phyloP scores from a whole-genome alignment of 2,329 filamentous ascomycete species.

The Epicoccum sorghinum region DNA sequence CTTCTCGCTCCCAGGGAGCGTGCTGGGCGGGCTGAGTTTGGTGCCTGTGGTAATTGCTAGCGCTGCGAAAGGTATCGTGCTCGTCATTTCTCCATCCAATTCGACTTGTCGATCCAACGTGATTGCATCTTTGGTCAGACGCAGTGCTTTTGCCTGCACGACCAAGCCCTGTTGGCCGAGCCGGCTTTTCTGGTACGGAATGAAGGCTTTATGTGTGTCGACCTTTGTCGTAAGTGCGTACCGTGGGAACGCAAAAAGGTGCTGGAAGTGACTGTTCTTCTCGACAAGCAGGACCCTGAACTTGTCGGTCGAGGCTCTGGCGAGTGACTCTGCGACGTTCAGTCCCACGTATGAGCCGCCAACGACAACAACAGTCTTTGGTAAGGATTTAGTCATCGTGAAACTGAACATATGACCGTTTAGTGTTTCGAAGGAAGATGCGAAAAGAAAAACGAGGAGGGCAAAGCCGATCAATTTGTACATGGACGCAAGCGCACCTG shows the following conservation, averaged over 20 bases:
- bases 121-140: conserved; percentile 49
- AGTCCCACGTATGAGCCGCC: conserved; percentile 19
- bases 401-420: conserved; percentile 4
- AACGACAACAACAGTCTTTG: conserved; percentile 15
- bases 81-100: conserved; percentile 50
- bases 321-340: conserved; percentile 14
- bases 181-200: conserved; percentile 59
- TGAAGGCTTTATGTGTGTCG: conserved; percentile 65
- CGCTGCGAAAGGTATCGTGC: conserved; percentile 54
- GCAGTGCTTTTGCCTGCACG: conserved; percentile 51
- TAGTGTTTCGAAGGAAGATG: neutral
- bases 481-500: conserved; percentile 2
- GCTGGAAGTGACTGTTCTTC: conserved; percentile 66
- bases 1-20: conserved; percentile 10
- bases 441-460: neutral
- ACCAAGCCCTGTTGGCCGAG: conserved; percentile 9
- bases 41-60: conserved; percentile 65
- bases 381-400: conserved; percentile 1
- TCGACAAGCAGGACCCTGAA: conserved; percentile 64
- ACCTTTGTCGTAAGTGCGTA: conserved; percentile 60
- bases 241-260: conserved; percentile 65
- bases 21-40: conserved; percentile 29
- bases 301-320: conserved; percentile 21
- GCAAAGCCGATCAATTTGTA: conserved; percentile 4
- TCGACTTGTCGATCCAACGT: conserved; percentile 40